Evolutionary conservation across 2,329 filamentous ascomycete genomes (phyloP).

Genomic region (Xylariaceae sp.): DNA sequence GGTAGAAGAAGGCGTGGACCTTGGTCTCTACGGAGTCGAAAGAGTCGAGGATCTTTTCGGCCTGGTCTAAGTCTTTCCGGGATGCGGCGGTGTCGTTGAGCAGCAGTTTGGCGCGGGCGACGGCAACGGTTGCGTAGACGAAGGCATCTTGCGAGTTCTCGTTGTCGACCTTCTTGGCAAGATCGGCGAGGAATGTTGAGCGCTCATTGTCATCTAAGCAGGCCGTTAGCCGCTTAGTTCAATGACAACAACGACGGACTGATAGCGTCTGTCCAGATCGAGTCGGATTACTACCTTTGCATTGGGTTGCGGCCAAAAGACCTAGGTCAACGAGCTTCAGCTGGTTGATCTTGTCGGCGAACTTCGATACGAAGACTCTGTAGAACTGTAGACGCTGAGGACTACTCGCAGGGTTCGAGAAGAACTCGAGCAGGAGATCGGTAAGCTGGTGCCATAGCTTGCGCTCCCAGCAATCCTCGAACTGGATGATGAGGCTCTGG

Average conservation of each 20-base stretch:
- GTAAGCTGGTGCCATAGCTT: slow-evolving; percentile 99
- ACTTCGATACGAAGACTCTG: slow-evolving; percentile 90
- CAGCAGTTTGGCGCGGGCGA: slow-evolving; percentile 79
- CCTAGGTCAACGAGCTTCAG: slow-evolving; percentile 91
- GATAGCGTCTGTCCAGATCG: background rate
- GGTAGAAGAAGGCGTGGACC: slow-evolving; percentile 94
- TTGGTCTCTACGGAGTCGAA: slow-evolving; percentile 95
- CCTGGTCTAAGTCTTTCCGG: slow-evolving; percentile 78
- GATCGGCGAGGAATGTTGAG: slow-evolving; percentile 74
- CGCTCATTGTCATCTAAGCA: slow-evolving; percentile 77
- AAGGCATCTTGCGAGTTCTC: slow-evolving; percentile 91
- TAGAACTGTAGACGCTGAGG: slow-evolving; percentile 84
- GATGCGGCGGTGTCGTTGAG: slow-evolving; percentile 76
- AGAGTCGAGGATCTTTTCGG: slow-evolving; percentile 79
- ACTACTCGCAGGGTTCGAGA: slow-evolving; percentile 73
- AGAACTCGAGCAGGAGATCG: slow-evolving; percentile 80
- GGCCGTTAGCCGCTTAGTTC: slow-evolving; percentile 1
- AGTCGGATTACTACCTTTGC: slow-evolving; percentile 52
- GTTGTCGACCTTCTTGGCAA: slow-evolving; percentile 85
- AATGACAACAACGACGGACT: background rate
- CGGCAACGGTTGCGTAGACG: slow-evolving; percentile 87
- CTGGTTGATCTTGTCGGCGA: slow-evolving; percentile 98
- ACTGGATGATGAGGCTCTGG: slow-evolving; percentile 80
- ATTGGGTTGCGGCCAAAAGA: slow-evolving; percentile 79
- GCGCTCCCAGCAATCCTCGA: slow-evolving; percentile 96